Percentiles rank a stretch among this genome's conserved stretches.
These are phyloP conservation scores for Suillus lakei DNA, from an alignment of 768 basidiomycete genomes.

Conservation along the genomic window DNA sequence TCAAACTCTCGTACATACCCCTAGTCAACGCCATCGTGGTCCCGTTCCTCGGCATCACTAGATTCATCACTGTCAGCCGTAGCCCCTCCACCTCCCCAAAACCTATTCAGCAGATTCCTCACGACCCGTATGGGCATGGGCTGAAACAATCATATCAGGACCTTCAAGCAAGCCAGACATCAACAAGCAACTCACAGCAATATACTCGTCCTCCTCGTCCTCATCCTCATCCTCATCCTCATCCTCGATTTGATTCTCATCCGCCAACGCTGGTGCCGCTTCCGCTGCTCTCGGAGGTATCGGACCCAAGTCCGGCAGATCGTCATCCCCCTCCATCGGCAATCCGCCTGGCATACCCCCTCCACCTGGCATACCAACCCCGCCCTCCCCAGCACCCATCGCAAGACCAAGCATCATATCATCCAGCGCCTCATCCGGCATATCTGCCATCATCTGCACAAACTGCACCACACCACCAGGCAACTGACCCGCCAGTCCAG, in stretches of 20 bases:
- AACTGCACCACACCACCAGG: constrained; percentile 72
- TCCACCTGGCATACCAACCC: constrained; percentile 29
- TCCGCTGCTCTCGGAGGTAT: constrained; percentile 6
- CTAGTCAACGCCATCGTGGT: constrained; percentile 9
- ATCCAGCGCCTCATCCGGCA: constrained; percentile 62
- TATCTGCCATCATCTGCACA: constrained; percentile 56
- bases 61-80: constrained; percentile 21
- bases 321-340: constrained; percentile 43
- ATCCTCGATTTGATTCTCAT: constrained; percentile 31
- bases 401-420: constrained; percentile 59
- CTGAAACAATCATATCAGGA: constrained; percentile 35
- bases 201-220: constrained; percentile 42
- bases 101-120: constrained; percentile 59
- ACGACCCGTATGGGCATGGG: constrained; percentile 63
- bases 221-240: constrained; percentile 42
- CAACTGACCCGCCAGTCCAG: constrained; percentile 57
- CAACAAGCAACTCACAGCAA: constrained; percentile 47
- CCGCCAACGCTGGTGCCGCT: constrained; percentile 24
- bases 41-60: constrained; percentile 7
- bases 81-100: constrained; percentile 54
- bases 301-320: neutral
- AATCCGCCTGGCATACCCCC: constrained; percentile 50
- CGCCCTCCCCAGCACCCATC: constrained; percentile 40
- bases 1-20: no score
- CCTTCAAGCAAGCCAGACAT: constrained; percentile 2